These are phyloP conservation scores for Hirsutella rhossiliensis DNA, from an alignment of 2,329 filamentous ascomycete genomes.

Conservation along the genomic window DNA sequence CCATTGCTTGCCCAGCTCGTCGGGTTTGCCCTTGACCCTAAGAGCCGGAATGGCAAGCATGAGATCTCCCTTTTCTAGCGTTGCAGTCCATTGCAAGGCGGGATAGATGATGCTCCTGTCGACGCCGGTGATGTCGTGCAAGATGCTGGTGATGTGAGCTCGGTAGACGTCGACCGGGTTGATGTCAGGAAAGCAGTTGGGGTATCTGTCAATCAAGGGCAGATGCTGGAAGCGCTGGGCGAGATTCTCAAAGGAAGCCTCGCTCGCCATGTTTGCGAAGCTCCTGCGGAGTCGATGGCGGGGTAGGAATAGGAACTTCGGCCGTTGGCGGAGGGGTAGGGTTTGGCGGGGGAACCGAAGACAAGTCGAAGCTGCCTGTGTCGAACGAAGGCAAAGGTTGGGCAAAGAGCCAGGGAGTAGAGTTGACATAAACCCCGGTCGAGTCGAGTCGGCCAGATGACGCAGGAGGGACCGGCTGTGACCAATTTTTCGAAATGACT, in stretches of 20 bases:
- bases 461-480: neutral
- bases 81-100: constrained; percentile 5
- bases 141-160: constrained; percentile 4
- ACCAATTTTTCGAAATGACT: neutral
- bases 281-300: neutral
- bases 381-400: neutral
- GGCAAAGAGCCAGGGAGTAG: neutral
- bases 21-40: constrained; percentile 5
- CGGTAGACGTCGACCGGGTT: constrained; percentile 6
- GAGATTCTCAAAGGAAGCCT: constrained; percentile 3
- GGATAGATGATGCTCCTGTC: constrained; percentile 4
- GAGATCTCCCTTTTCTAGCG: constrained; percentile 4
- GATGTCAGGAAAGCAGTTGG: constrained; percentile 4
- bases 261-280: constrained; percentile 3
- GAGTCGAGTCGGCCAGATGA: neutral
- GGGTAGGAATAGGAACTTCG: neutral
- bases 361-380: constrained; percentile 1
- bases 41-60: constrained; percentile 4
- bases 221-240: constrained; percentile 2
- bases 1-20: constrained; percentile 5
- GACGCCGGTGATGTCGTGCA: constrained; percentile 5
- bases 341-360: neutral
- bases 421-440: neutral
- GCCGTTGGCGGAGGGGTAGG: neutral
- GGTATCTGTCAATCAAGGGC: constrained; percentile 3